Base-by-base conservation (phyloP, 2,329 filamentous ascomycete genomes). In the Paramyrothecium sp. region DNA sequence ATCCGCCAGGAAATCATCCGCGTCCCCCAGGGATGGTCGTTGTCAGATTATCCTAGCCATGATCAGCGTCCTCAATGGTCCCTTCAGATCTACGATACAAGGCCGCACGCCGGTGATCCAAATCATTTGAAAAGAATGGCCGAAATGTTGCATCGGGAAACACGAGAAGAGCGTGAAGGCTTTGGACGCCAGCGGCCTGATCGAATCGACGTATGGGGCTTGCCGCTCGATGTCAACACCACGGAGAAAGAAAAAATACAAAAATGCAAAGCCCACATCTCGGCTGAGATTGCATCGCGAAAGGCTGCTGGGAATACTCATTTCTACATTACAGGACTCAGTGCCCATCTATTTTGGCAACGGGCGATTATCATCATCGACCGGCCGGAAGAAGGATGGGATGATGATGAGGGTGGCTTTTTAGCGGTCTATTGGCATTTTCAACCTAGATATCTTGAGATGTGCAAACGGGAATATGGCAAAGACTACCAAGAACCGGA, bases 71-170 rank as follows among this genome's bases (percentile, higher is more conserved):
- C 53, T 16, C 4, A 47, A n/a, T 48, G 54, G 53, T 55, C 56
- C 7, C 20, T 55, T 5, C 56, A 56, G 53, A 34, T 58, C 16
- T 58, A 58, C 53, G 56, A 58, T 48, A 58, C 56, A 10, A 56
- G 46, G 21, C 47, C 49, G 10, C 16, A 30, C 8, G 30, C 56
- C 20, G 48, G 41, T 21, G 20, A 53, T 19, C 26, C 26, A n/a
- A 38, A 49, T 19, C 56, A 50, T 49, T 53, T 53, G 20, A 48
- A 26, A 11, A 12, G 11, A 7, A 7, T 56, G 21, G 56, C 49
- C 11, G 30, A 48, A 33, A 44, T 11, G 26, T 8, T 58, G 3
- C 49, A 56, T 23, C 12, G 33, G 22, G 38, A 53, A 7, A 56
- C 56, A 16, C 30, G 38, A 3, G 48, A 53, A 16, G 47, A 51